These are phyloP conservation scores for Moniliophthora roreri DNA, from an alignment of 1,284 basidiomycete species.

Conservation along the genomic window DNA sequence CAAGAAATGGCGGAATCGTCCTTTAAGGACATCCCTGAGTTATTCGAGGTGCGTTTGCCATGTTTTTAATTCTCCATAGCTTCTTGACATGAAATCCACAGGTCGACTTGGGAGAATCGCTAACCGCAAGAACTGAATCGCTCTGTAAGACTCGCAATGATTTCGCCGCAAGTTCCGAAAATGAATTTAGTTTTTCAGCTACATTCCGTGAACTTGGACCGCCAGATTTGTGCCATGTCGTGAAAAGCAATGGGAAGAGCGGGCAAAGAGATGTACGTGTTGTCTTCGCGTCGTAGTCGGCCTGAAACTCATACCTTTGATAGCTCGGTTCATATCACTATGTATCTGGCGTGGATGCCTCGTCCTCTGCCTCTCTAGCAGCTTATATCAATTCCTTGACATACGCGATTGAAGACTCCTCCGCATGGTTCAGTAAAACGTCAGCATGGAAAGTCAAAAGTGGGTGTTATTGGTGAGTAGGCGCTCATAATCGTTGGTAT, in stretches of 20 bases:
- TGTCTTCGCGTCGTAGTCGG: constrained; percentile 9
- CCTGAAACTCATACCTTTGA: constrained; percentile 13
- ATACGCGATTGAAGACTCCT: constrained; percentile 90
- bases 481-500: neutral
- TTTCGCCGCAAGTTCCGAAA: neutral
- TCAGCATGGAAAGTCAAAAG: constrained; percentile 90
- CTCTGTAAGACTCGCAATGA: constrained; percentile 61
- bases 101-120: constrained; percentile 89
- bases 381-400: constrained; percentile 98
- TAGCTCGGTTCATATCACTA: constrained; percentile 94
- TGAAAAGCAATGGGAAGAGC: constrained; percentile 86
- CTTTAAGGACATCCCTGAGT: constrained; percentile 64
- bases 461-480: constrained; percentile 88
- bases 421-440: constrained; percentile 91
- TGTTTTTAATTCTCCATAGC: neutral
- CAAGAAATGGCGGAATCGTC: constrained; percentile 48
- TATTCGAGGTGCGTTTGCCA: constrained; percentile 47
- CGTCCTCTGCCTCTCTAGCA: constrained; percentile 94
- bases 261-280: constrained; percentile 82
- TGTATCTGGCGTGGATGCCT: constrained; percentile 95
- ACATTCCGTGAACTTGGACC: constrained; percentile 97
- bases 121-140: constrained; percentile 90
- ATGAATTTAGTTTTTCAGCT: constrained; percentile 46
- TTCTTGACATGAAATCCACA: constrained; percentile 30
- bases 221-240: constrained; percentile 94